Evolutionary conservation across 129 eudicot species (phyloP).

Genomic region (Flaveria sonorensis): DNA sequence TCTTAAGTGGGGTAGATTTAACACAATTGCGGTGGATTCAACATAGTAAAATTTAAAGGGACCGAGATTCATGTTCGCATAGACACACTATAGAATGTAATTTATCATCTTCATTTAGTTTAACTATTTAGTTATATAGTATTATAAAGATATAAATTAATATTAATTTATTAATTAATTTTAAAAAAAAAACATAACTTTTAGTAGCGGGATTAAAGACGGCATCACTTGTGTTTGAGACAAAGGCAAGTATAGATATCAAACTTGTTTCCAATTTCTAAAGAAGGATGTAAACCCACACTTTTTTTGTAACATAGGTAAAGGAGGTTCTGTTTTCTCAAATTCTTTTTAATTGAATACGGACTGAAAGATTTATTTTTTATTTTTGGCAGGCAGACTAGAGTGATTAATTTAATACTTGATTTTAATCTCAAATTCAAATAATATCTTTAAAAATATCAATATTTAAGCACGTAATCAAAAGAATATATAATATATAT

Average conservation of each 20-base stretch:
- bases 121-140: not conserved
- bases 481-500: not conserved
- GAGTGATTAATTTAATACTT: not conserved
- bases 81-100: no score
- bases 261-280: conserved; percentile 26
- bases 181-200: not conserved
- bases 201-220: not conserved
- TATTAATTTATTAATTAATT: not conserved
- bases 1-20: not conserved
- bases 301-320: not conserved
- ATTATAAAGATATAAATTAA: not conserved
- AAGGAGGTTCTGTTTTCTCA: not conserved
- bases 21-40: not conserved
- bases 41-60: not conserved
- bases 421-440: not conserved
- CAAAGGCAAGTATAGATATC: conserved; percentile 38
- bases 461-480: not conserved
- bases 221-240: conserved; percentile 25
- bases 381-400: no score
- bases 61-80: not conserved
- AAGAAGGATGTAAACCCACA: not conserved
- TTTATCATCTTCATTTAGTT: not conserved
- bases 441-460: not conserved
- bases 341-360: not conserved
- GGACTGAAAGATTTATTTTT: not conserved